Conservation (phyloP, 371 early-diverging fungal species). For the Mucor irregularis region DNA sequence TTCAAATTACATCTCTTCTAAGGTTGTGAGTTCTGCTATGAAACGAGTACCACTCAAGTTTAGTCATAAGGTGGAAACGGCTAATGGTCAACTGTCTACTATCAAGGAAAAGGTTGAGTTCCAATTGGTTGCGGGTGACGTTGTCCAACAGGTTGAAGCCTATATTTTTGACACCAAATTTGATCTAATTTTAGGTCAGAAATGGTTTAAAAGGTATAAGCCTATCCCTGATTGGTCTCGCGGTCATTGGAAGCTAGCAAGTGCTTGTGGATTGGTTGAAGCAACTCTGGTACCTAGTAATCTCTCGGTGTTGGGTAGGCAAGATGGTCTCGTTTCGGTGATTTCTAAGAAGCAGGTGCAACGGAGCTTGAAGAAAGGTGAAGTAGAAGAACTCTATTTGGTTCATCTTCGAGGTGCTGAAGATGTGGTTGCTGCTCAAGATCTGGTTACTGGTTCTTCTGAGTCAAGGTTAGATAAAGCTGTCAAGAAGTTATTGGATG, state of each 20-base stretch:
- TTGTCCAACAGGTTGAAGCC: not conserved
- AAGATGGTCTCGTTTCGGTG: not conserved
- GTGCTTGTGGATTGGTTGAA: not conserved
- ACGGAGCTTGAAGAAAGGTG: not conserved
- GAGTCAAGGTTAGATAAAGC: not conserved
- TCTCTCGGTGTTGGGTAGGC: not conserved
- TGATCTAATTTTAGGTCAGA: not conserved
- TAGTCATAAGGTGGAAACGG: constrained; percentile 3
- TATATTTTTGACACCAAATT: constrained; percentile 9
- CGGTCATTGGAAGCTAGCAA: not conserved
- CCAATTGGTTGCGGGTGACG: not conserved
- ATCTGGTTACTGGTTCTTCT: not conserved
- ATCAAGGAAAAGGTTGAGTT: not conserved
- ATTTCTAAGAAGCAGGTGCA: not conserved
- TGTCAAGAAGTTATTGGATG: not conserved
- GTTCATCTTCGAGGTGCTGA: not conserved
- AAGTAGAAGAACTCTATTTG: not conserved
- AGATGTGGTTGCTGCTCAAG: not conserved
- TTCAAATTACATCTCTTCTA: not conserved
- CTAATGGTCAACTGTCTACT: not conserved
- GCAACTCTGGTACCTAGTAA: not conserved
- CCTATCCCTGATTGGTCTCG: constrained; percentile 1
- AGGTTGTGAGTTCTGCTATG: not conserved
- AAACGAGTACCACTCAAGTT: not conserved
- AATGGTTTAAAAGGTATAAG: not conserved